phyloP scores from a whole-genome alignment of 768 basidiomycete genomes.

The Leccinum olivaceopallidum region DNA sequence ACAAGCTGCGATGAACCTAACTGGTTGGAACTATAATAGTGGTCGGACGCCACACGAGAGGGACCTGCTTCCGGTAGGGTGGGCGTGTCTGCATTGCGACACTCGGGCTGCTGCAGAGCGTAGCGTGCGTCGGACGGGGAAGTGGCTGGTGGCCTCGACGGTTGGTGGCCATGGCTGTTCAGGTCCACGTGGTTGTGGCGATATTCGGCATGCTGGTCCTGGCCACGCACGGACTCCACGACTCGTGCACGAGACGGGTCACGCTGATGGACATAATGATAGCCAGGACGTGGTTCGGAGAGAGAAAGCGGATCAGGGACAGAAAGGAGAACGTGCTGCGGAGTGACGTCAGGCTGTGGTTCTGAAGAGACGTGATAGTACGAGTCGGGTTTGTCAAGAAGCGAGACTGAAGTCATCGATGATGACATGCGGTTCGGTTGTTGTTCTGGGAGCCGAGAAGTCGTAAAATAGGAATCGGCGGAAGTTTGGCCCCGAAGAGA shows the following conservation, averaged over 20 bases:
- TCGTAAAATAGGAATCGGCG: slow-evolving; percentile 26
- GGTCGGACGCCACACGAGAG: slow-evolving; percentile 16
- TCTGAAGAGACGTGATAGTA: slow-evolving; percentile 30
- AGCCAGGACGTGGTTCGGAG: slow-evolving; percentile 29
- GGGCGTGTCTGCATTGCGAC: slow-evolving; percentile 15
- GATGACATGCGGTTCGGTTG: slow-evolving; percentile 27
- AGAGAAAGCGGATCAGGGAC: slow-evolving; percentile 32
- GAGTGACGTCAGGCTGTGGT: slow-evolving; percentile 33
- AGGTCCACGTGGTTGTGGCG: slow-evolving; percentile 26
- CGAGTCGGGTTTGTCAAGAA: slow-evolving; percentile 28
- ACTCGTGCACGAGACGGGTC: slow-evolving; percentile 29
- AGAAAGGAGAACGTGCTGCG: slow-evolving; percentile 23
- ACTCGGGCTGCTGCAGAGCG: slow-evolving; percentile 19
- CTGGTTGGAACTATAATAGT: slow-evolving; percentile 16
- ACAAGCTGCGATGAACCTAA: slow-evolving; percentile 21
- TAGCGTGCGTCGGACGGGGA: slow-evolving; percentile 22
- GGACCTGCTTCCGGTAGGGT: slow-evolving; percentile 23
- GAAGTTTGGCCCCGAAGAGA: slow-evolving; percentile 23
- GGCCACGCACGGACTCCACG: slow-evolving; percentile 25
- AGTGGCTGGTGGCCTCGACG: slow-evolving; percentile 22
- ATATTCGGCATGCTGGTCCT: slow-evolving; percentile 30
- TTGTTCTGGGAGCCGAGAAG: slow-evolving; percentile 26
- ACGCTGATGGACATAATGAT: slow-evolving; percentile 31
- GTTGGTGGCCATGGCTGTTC: slow-evolving; percentile 10
- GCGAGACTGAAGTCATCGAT: slow-evolving; percentile 29